A percentile compares a stretch with the other conserved stretches of the same genome.
Conservation (phyloP, 495 filamentous ascomycete species). For the Tuber borchii region DNA sequence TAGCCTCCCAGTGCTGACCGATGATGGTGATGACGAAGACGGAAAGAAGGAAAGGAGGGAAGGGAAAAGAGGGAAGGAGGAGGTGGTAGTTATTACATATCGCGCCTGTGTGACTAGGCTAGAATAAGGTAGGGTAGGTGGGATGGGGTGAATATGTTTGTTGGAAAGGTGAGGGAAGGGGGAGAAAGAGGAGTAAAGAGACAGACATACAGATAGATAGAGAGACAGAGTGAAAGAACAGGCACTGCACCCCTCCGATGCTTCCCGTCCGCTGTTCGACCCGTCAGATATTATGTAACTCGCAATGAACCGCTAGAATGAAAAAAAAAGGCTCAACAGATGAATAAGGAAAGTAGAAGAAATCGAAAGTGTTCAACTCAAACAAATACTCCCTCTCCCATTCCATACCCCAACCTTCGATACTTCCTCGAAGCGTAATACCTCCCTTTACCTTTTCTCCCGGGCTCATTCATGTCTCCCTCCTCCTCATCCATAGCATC, state of each 20-base stretch:
- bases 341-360: neutral
- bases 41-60: neutral
- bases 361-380: constrained; percentile 1
- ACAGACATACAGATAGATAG: neutral
- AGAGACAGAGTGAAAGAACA: neutral
- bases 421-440: constrained; percentile 4
- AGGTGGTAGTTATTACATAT: neutral
- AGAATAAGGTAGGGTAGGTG: neutral
- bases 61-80: neutral
- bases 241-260: neutral
- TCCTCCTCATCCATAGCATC: neutral
- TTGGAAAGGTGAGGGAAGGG: neutral
- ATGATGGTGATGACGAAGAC: neutral
- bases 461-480: neutral
- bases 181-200: neutral
- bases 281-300: neutral
- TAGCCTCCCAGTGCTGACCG: neutral
- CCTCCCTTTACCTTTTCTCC: neutral
- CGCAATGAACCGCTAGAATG: neutral
- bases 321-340: neutral
- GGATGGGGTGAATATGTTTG: neutral
- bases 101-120: neutral
- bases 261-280: neutral
- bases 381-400: neutral
- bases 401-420: constrained; percentile 2